phyloP scores from a whole-genome alignment of 2,329 filamentous ascomycete species.

The Trichoderma aggressivum region DNA sequence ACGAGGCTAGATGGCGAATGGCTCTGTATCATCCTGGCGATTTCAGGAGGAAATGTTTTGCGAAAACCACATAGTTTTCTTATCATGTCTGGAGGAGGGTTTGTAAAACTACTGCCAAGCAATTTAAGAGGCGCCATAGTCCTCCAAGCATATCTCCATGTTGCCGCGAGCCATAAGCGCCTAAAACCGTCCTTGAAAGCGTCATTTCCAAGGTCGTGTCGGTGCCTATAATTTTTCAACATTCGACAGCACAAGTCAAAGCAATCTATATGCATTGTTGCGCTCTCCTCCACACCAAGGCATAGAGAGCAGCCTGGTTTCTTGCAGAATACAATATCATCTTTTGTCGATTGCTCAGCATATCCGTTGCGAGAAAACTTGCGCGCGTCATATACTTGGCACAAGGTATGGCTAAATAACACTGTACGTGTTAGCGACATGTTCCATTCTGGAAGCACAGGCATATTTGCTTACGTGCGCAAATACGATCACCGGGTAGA shows the following conservation, averaged over 20 bases:
- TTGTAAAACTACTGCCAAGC: neutral
- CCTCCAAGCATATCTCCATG: neutral
- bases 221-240: neutral
- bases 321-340: too few relatives aligned
- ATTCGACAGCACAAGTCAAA: neutral
- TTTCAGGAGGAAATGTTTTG: neutral
- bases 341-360: too few relatives aligned
- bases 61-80: neutral
- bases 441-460: neutral
- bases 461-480: neutral
- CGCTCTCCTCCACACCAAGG: too few relatives aligned
- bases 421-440: neutral
- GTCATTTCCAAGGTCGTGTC: neutral
- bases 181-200: neutral
- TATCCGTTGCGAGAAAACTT: too few relatives aligned
- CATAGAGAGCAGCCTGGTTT: too few relatives aligned
- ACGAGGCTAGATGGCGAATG: rapidly evolving
- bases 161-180: neutral
- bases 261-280: too few relatives aligned
- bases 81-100: neutral
- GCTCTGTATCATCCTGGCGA: neutral
- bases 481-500: neutral
- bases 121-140: neutral
- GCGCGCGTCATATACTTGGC: too few relatives aligned
- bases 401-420: too few relatives aligned